Conservation (phyloP, 1,284 basidiomycete genomes). For the Wallemia mellicola region DNA sequence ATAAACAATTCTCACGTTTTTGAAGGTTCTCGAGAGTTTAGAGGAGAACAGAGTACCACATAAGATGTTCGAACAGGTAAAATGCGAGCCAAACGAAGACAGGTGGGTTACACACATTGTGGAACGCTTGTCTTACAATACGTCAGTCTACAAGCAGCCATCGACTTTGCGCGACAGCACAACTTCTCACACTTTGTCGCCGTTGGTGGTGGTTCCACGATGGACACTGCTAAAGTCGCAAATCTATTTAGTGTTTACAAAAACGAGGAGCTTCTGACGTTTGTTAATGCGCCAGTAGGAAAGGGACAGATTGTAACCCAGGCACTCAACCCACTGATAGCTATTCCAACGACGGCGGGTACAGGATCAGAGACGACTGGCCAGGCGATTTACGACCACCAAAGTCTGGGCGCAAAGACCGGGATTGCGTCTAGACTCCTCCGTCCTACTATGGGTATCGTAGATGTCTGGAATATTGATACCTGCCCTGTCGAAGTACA, state of each 20-base stretch:
- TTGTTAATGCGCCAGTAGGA: conserved; percentile 85
- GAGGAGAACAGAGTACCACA: conserved; percentile 43
- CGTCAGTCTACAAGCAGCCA: conserved; percentile 46
- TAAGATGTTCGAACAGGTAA: conserved; percentile 53
- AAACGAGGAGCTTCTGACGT: conserved; percentile 71
- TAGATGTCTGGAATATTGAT: conserved; percentile 57
- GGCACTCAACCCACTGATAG: conserved; percentile 53
- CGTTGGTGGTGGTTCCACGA: conserved; percentile 80
- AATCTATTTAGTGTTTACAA: conserved; percentile 72
- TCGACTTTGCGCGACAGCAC: conserved; percentile 52
- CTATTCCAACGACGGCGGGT: conserved; percentile 81
- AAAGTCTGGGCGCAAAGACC: conserved; percentile 73
- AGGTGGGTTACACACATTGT: not conserved
- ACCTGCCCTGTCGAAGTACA: conserved; percentile 60
- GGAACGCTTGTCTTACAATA: too few relatives aligned
- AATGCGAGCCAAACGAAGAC: conserved; percentile 62
- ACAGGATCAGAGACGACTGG: conserved; percentile 96
- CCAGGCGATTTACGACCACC: conserved; percentile 67
- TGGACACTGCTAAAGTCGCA: conserved; percentile 78
- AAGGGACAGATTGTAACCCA: conserved; percentile 60
- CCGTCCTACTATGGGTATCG: conserved; percentile 63
- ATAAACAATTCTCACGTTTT: conserved; percentile 5
- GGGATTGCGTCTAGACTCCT: conserved; percentile 76
- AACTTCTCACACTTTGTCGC: conserved; percentile 84
- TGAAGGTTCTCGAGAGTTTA: conserved; percentile 42